Conservation (phyloP, 805 yeast species). For the Ogataea henricii region DNA sequence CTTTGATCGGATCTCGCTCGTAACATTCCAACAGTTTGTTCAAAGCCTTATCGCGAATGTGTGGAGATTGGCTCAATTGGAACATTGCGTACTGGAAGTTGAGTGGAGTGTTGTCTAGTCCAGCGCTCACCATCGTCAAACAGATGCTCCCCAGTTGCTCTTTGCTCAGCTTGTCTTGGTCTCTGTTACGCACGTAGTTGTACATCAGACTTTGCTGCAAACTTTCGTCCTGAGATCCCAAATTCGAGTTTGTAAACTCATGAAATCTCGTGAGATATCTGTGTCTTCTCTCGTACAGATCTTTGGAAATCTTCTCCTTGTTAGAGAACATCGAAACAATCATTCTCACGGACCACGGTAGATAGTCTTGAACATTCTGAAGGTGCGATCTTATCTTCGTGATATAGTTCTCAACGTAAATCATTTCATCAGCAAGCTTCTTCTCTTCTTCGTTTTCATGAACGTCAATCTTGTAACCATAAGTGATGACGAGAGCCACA, state of each 20-base stretch:
- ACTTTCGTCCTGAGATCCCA: constrained; percentile 9
- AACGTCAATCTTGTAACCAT: constrained; percentile 51
- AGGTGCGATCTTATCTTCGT: constrained; percentile 59
- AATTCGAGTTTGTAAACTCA: constrained; percentile 29
- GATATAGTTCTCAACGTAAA: constrained; percentile 56
- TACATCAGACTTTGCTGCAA: constrained; percentile 29
- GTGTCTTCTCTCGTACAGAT: constrained; percentile 47
- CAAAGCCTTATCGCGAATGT: constrained; percentile 47
- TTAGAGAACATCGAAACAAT: constrained; percentile 18
- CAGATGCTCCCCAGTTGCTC: constrained; percentile 61
- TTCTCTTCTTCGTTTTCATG: constrained; percentile 39
- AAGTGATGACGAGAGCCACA: constrained; percentile 52
- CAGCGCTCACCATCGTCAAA: constrained; percentile 78
- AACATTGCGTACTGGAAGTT: constrained; percentile 63
- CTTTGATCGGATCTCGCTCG: constrained; percentile 26
- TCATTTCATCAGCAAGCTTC: constrained; percentile 50
- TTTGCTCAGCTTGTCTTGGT: constrained; percentile 28
- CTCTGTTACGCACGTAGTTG: constrained; percentile 24
- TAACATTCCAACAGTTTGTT: constrained; percentile 40
- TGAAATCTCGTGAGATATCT: constrained; percentile 46
- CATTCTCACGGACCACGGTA: constrained; percentile 45
- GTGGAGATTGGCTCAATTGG: constrained; percentile 48
- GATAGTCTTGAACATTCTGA: constrained; percentile 55
- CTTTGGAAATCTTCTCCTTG: constrained; percentile 22
- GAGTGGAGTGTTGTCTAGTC: constrained; percentile 70